phyloP scores from a whole-genome alignment of 495 filamentous ascomycete species.

The Xylaria grammica region DNA sequence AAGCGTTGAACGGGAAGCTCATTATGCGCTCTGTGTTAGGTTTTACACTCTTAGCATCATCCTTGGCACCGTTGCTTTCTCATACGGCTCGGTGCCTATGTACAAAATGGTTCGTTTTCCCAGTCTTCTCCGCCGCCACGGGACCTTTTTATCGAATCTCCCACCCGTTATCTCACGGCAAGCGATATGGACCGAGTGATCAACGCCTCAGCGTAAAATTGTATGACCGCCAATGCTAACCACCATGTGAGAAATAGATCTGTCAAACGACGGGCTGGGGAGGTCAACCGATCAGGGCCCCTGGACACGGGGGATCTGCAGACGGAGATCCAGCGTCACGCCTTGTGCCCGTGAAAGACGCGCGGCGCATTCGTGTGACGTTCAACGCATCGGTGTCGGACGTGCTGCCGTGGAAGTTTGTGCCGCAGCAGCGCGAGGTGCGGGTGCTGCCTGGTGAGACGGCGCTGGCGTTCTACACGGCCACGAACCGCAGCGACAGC shows the following conservation, averaged over 20 bases:
- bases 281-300: slow-evolving; percentile 85
- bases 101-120: slow-evolving; percentile 83
- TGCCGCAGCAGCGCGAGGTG: slow-evolving; percentile 95
- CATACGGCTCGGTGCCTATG: slow-evolving; percentile 94
- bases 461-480: slow-evolving; percentile 96
- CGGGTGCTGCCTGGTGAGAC: slow-evolving; percentile 95
- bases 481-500: slow-evolving; percentile 82
- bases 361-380: slow-evolving; percentile 89
- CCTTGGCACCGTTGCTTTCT: slow-evolving; percentile 86
- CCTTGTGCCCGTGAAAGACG: slow-evolving; percentile 77
- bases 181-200: neutral
- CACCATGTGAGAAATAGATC: slow-evolving; percentile 61
- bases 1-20: slow-evolving; percentile 10
- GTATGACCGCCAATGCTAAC: slow-evolving; percentile 6
- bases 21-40: slow-evolving; percentile 46
- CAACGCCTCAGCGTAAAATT: neutral
- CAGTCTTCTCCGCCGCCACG: neutral
- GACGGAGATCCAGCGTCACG: slow-evolving; percentile 71
- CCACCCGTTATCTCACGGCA: neutral
- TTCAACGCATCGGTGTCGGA: slow-evolving; percentile 96
- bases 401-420: slow-evolving; percentile 96
- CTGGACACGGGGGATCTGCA: slow-evolving; percentile 62
- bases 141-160: neutral
- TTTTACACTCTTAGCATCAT: slow-evolving; percentile 86
- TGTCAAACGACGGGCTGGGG: slow-evolving; percentile 97